Percentiles rank a stretch among this genome's conserved stretches.
These are phyloP conservation scores for Botryosphaeria dothidea DNA, from an alignment of 2,329 filamentous ascomycete species.

Conservation along the genomic window DNA sequence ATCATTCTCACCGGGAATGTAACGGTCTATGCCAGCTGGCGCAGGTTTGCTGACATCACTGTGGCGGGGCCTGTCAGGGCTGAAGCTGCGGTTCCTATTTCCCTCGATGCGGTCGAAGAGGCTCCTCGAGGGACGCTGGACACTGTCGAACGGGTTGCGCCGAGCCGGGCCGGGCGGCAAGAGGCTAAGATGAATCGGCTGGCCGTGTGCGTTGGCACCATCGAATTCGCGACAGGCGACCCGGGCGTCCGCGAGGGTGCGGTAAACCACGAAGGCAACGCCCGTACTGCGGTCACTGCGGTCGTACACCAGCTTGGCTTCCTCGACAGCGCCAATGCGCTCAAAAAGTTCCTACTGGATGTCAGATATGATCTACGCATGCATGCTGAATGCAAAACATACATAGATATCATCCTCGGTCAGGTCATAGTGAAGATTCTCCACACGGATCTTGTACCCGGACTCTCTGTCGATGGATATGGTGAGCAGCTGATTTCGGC, in stretches of 20 bases:
- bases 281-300: slow-evolving; percentile 86
- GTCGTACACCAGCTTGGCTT: slow-evolving; percentile 77
- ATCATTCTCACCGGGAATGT: slow-evolving; percentile 64
- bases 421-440: slow-evolving; percentile 91
- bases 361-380: slow-evolving; percentile 1
- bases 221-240: slow-evolving; percentile 79
- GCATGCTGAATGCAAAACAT: slow-evolving; percentile 25
- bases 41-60: slow-evolving; percentile 56
- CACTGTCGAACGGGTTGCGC: slow-evolving; percentile 52
- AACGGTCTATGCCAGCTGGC: slow-evolving; percentile 74
- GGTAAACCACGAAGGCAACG: slow-evolving; percentile 80
- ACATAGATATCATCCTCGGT: slow-evolving; percentile 82
- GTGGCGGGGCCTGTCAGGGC: slow-evolving; percentile 46
- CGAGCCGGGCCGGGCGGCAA: slow-evolving; percentile 42
- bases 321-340: slow-evolving; percentile 71
- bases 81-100: slow-evolving; percentile 42
- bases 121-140: slow-evolving; percentile 55
- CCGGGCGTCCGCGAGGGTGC: slow-evolving; percentile 67
- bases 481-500: neutral
- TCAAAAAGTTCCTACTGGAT: slow-evolving; percentile 70
- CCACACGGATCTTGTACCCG: slow-evolving; percentile 75
- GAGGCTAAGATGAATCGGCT: slow-evolving; percentile 72
- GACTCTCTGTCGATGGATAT: slow-evolving; percentile 47
- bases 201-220: slow-evolving; percentile 84
- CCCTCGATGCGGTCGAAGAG: slow-evolving; percentile 66